Percentiles rank a stretch among this genome's conserved stretches.
Conservation (phyloP, 31 red algal species). For the Bonnemaisonia californica region DNA sequence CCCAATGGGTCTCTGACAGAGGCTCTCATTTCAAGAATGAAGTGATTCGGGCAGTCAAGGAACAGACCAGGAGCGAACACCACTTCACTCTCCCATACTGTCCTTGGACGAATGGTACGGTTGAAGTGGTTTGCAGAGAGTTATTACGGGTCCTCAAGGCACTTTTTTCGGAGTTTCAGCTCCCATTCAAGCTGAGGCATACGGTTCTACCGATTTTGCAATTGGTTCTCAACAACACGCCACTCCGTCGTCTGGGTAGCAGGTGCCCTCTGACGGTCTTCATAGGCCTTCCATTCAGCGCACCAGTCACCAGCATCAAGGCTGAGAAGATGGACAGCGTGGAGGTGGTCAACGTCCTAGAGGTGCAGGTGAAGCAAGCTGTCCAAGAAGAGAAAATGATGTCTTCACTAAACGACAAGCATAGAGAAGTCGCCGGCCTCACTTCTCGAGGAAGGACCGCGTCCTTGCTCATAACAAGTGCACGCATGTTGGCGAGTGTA, state of each 20-base stretch:
- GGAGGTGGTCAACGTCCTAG: background rate
- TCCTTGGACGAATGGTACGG: slow-evolving; percentile 53
- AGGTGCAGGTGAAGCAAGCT: background rate
- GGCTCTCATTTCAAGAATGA: slow-evolving; percentile 58
- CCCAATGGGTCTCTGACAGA: slow-evolving; percentile 24
- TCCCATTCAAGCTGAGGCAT: slow-evolving; percentile 1
- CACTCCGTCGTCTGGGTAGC: background rate
- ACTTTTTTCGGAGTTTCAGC: slow-evolving; percentile 31
- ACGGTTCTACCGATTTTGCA: slow-evolving; percentile 29
- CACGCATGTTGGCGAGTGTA: slow-evolving; percentile 17
- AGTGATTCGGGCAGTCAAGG: background rate
- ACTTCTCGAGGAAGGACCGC: background rate
- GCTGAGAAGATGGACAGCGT: background rate
- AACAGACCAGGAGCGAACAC: background rate
- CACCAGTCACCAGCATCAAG: slow-evolving; percentile 6
- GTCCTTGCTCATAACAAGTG: slow-evolving; percentile 25
- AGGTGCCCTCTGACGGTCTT: slow-evolving; percentile 39
- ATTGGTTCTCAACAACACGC: slow-evolving; percentile 40
- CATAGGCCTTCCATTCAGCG: background rate
- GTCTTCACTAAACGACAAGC: slow-evolving; percentile 10
- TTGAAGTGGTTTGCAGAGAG: slow-evolving; percentile 41
- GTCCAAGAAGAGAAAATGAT: background rate
- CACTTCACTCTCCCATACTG: slow-evolving; percentile 52
- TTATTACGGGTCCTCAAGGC: background rate
- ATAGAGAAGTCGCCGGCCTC: slow-evolving; percentile 5